phyloP scores from a whole-genome alignment of 23 red algal genomes.

The Gracilaria caudata region DNA sequence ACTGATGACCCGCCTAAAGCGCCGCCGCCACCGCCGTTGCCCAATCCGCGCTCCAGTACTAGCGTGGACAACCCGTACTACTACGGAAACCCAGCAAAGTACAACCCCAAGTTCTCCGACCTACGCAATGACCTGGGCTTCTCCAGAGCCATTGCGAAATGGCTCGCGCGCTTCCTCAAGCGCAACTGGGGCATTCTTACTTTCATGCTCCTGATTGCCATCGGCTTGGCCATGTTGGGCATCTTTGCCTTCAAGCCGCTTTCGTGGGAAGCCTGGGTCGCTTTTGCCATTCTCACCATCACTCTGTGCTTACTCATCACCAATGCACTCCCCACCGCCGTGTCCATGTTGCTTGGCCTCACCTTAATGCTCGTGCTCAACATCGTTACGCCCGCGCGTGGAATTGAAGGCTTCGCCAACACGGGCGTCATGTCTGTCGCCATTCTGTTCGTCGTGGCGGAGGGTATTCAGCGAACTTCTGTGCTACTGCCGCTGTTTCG shows the following conservation, averaged over 20 bases:
- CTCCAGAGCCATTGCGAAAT: slow-evolving; percentile 14
- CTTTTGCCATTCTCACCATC: slow-evolving; percentile 75
- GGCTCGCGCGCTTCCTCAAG: slow-evolving; percentile 34
- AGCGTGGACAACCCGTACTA: slow-evolving; percentile 69
- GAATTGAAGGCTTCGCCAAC: slow-evolving; percentile 85
- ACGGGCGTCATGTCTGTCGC: slow-evolving; percentile 87
- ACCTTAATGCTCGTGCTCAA: slow-evolving; percentile 73
- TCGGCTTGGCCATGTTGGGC: slow-evolving; percentile 75
- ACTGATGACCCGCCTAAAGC: slow-evolving; percentile 1
- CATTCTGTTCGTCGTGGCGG: slow-evolving; percentile 89
- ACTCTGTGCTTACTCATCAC: slow-evolving; percentile 75
- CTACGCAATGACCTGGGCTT: slow-evolving; percentile 46
- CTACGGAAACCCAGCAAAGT: slow-evolving; percentile 33
- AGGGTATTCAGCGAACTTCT: slow-evolving; percentile 90
- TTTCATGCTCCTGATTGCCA: slow-evolving; percentile 56
- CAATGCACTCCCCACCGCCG: slow-evolving; percentile 66
- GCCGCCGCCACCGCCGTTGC: slow-evolving; percentile 47
- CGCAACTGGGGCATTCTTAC: slow-evolving; percentile 74
- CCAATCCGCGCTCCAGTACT: slow-evolving; percentile 66
- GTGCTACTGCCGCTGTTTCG: slow-evolving; percentile 78
- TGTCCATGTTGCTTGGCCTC: slow-evolving; percentile 74
- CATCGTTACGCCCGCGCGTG: slow-evolving; percentile 73
- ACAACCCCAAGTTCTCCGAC: slow-evolving; percentile 63
- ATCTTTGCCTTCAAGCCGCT: slow-evolving; percentile 79
- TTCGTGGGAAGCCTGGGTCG: slow-evolving; percentile 77